phyloP scores from a whole-genome alignment of 331 rosid genomes.

The Prunus yedoensis region DNA sequence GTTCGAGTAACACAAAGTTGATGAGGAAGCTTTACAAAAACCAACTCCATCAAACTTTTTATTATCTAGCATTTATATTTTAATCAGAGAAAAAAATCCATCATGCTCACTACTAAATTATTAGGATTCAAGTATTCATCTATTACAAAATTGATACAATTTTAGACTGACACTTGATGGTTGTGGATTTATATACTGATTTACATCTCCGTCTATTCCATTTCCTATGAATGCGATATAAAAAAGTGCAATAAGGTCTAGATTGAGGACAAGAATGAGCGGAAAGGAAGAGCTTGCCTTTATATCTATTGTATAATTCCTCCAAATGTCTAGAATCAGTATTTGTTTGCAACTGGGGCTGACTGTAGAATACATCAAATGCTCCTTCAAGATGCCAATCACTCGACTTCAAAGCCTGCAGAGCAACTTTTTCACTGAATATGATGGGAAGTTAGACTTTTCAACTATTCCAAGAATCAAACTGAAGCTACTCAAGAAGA shows the following conservation, averaged over 20 bases:
- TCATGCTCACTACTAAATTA: neutral
- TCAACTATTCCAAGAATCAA: neutral
- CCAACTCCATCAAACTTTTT: neutral
- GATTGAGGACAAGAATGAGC: neutral
- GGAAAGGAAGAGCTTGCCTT: constrained; percentile 60
- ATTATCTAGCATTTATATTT: neutral
- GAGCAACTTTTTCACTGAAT: constrained; percentile 84
- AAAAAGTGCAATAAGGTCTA: neutral
- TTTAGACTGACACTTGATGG: neutral
- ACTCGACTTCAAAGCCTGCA: constrained; percentile 81
- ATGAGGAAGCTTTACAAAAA: neutral
- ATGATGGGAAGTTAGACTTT: neutral
- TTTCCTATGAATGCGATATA: neutral
- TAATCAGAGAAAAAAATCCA: neutral
- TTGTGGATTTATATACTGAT: neutral
- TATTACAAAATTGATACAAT: neutral
- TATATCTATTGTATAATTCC: constrained; percentile 94
- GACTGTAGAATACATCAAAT: constrained; percentile 93
- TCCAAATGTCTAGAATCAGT: constrained; percentile 91
- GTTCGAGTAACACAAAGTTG: neutral
- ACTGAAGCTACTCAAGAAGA: neutral
- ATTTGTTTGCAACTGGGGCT: constrained; percentile 70
- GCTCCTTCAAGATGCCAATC: constrained; percentile 99
- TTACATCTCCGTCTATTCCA: neutral
- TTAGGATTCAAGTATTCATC: neutral